Base-by-base conservation (phyloP, 2,329 filamentous ascomycete genomes). In the Aspergillus intermedius region DNA sequence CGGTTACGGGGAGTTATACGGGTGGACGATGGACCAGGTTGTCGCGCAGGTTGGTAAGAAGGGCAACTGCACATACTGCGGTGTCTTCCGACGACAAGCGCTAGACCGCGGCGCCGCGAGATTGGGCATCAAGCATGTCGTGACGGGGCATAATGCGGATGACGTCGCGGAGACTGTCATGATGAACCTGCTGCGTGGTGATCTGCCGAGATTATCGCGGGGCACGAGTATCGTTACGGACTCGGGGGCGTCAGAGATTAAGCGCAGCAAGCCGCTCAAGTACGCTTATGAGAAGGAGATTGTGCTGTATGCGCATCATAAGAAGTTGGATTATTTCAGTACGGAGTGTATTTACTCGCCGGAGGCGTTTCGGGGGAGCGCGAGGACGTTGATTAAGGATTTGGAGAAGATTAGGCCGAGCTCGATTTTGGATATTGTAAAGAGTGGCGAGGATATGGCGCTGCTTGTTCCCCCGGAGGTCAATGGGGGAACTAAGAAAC, bases 261-360 rank as follows among this genome's bases (percentile, higher is more conserved):
- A 95, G 74, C 81, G 93, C 55, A 95, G 88, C 71, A 98, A 98
- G 71, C 93, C 93, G 12, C 77, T 98, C 42, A 97, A 98, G 69
- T 98, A 97, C 67, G 91, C 91, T 1, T 98, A 97, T 65, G 93
- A 98, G 67, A 98, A 98, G 73, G 93, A 98, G 66, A 98, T 98
- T 57, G 93, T 98, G 15, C 77, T 98, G 5, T 98, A 98, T 65
- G 93, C 93, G 4, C 88, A 97, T 65, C 90, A 98, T 74, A 95
- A 93, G 71, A 91, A 91, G 68, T 77, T 98, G 54, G 91, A 97
- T 66, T 98, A 98, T 71, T 98, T 98, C 71, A 95, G 85, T 62
- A 98, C 93, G 0, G 93, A 98, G 71, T 98, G 93, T 75, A 90
- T 98, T 52, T 98, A 98, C 74, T 95, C 89, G 47, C 93, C 93